A percentile compares a stretch with the other conserved stretches of the same genome.
Evolutionary conservation across 257 asterid species (phyloP).

Genomic region (Linaria vulgaris): DNA sequence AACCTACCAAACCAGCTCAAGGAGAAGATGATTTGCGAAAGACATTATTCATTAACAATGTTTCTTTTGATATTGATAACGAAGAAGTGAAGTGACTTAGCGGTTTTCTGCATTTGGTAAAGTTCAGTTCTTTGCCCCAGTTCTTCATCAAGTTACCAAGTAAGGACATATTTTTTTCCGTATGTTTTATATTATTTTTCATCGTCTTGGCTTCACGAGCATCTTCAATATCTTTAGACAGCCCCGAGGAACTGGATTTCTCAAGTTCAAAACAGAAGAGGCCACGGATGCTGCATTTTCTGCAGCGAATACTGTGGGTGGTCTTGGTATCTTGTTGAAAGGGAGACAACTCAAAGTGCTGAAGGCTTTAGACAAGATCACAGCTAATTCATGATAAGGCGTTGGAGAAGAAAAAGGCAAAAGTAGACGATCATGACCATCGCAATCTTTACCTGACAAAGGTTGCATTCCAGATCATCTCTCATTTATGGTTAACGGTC

Average conservation of each 20-base stretch:
- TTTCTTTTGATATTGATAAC: conserved; percentile 67
- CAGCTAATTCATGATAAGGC: conserved; percentile 81
- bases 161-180: conserved; percentile 31
- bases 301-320: conserved; percentile 57
- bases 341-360: conserved; percentile 80
- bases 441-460: conserved; percentile 87
- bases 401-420: conserved; percentile 72
- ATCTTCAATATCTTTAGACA: conserved; percentile 51
- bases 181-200: conserved; percentile 13
- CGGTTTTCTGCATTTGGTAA: conserved; percentile 83
- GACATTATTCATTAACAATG: conserved; percentile 78
- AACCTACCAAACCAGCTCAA: conserved; percentile 33
- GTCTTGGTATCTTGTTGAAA: conserved; percentile 66
- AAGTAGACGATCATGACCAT: conserved; percentile 66
- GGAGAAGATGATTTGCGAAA: conserved; percentile 72
- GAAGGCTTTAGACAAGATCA: conserved; percentile 79
- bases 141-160: conserved; percentile 89
- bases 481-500: conserved; percentile 14
- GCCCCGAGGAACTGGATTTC: conserved; percentile 97
- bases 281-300: conserved; percentile 71
- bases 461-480: conserved; percentile 45
- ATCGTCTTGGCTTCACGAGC: conserved; percentile 9
- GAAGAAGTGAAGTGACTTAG: conserved; percentile 86
- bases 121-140: conserved; percentile 73
- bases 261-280: conserved; percentile 71